Evolutionary conservation across 345 rosid genomes (phyloP).

Genomic region (Odontarrhena argentea): DNA sequence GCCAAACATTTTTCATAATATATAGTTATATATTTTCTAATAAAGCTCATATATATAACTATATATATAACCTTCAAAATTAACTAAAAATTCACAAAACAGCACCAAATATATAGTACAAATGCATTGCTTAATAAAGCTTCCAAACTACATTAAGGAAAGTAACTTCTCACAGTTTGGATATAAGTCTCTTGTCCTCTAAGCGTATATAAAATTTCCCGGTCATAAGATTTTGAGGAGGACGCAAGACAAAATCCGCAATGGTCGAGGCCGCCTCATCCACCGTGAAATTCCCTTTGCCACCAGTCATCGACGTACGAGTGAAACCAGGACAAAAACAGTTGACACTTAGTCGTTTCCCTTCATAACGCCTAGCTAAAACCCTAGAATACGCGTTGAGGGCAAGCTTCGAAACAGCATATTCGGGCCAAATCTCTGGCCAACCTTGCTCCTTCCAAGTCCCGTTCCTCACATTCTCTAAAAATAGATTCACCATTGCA

Average conservation of each 20-base stretch:
- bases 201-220: conserved; percentile 51
- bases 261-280: conserved; percentile 50
- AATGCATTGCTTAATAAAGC: no score
- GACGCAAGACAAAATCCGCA: conserved; percentile 50
- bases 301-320: conserved; percentile 48
- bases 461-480: conserved; percentile 48
- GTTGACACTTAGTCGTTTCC: conserved; percentile 48
- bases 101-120: no score
- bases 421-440: conserved; percentile 74
- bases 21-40: no score
- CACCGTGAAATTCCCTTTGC: conserved; percentile 55
- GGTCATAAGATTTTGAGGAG: conserved; percentile 45
- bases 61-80: no score
- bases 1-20: no score
- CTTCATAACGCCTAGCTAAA: conserved; percentile 42
- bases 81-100: no score
- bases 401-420: conserved; percentile 75
- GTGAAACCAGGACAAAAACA: conserved; percentile 79
- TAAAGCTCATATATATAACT: no score
- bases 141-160: neutral
- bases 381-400: conserved; percentile 64
- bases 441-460: conserved; percentile 64
- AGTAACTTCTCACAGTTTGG: neutral
- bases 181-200: conserved; percentile 6
- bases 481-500: conserved; percentile 42